Percentiles rank a stretch among this genome's conserved stretches.
Evolutionary conservation across 305 asterid species (phyloP).

Genomic region (Fraxinus floribunda): DNA sequence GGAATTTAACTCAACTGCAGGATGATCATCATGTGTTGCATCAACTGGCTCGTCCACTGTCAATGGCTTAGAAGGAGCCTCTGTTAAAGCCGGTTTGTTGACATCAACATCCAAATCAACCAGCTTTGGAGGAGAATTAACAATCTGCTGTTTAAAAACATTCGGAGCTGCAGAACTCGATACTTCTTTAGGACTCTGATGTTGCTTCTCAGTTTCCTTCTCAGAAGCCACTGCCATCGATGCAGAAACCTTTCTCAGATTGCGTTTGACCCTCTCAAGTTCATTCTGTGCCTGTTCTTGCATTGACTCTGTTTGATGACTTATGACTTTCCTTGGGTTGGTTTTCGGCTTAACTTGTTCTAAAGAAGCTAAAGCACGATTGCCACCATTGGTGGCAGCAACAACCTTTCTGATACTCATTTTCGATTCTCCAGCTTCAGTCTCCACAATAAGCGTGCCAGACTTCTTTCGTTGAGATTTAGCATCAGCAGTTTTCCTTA

Average conservation of each 20-base stretch:
- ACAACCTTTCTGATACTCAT: constrained; percentile 59
- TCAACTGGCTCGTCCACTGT: constrained; percentile 44
- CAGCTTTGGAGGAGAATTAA: constrained; percentile 37
- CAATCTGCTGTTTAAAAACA: constrained; percentile 37
- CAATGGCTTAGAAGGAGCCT: constrained; percentile 36
- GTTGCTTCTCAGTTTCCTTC: constrained; percentile 59
- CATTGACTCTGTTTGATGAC: constrained; percentile 49
- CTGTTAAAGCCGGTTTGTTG: constrained; percentile 36
- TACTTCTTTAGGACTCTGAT: constrained; percentile 33
- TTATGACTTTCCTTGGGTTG: constrained; percentile 45
- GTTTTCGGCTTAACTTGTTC: constrained; percentile 68
- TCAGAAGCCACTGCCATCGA: constrained; percentile 46
- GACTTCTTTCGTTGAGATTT: constrained; percentile 63
- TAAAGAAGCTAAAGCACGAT: constrained; percentile 36
- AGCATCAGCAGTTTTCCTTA: constrained; percentile 37
- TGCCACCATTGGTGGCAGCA: constrained; percentile 48
- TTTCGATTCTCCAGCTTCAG: constrained; percentile 60
- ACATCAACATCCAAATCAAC: constrained; percentile 29
- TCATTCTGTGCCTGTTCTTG: constrained; percentile 76
- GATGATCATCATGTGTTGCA: constrained; percentile 32
- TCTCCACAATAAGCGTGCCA: constrained; percentile 31
- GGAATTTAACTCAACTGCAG: constrained; percentile 42
- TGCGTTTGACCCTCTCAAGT: constrained; percentile 83
- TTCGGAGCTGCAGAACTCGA: constrained; percentile 35
- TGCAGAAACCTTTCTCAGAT: constrained; percentile 74